Base-by-base conservation (phyloP, 305 asterid species). In the Petunia hybrid region DNA sequence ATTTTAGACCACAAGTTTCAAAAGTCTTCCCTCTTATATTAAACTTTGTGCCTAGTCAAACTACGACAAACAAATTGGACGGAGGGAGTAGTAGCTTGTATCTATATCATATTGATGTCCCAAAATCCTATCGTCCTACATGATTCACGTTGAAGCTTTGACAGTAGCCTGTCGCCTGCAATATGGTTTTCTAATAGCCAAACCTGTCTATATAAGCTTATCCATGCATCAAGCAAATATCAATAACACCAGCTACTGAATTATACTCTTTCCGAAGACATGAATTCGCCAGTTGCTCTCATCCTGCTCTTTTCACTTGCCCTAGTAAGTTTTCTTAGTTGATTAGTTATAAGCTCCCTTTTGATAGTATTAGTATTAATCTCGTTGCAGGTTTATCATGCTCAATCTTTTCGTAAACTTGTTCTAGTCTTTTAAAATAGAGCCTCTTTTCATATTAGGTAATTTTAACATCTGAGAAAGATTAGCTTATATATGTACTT, bases 301-400 rank as follows among this genome's bases (percentile, higher is more conserved):
- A 16, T 82, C 9, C 13, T 53, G 22, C 76, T 86, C 81, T 45
- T 83, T 83, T 83, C 74, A 6, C 82, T 88, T 61, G 77, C 78
- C 39, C 16, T 85, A 87, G 89, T 87, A 85, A 80, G 84, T 61
- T 63, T 7, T 67, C 38, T 41, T 12, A 5, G 1, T 12, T 65
- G 10, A 57, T 14, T 57, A 57, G 6, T n/a, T 57, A 4, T 57
- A 57, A 6, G 62, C 9, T n/a, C 62, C 8, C 8, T 1, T 7
- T 0, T 14, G 22, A 8, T 5, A 6, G 6, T 51, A 9, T 56
- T 4, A 22, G 31, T 13, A 56, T 56, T 14, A 56, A n/a, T 56
- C 14, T 56, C 62, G 31, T 13, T 56, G 31, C 6, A 13, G 62
- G 6, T 4, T 4, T 56, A 5, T 56, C 35, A 14, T 14, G 62